Base-by-base conservation (phyloP, 768 basidiomycete species). In the Leccinum subtestaceum region DNA sequence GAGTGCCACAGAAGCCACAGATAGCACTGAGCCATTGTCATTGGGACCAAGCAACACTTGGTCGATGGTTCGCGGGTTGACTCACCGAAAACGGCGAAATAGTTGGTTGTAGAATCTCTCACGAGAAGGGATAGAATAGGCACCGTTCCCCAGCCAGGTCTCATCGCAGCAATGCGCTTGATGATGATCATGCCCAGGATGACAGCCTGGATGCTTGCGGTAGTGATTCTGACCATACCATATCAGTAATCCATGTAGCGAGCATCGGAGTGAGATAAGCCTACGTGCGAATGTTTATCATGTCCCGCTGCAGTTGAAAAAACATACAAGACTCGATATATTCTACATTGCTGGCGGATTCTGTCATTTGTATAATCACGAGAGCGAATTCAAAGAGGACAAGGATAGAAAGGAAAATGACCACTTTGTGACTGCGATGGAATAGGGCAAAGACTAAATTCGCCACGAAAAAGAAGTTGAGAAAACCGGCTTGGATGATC, bases 41-140 rank as follows among this genome's bases (percentile, higher is more conserved):
- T 2, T n/a, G 11, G 7, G 19, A 19, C 54, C 47, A 29, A 36
- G 17, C n/a, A 19, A 15, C 21, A 52, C 19, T 52, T 21, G 13
- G 32, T 13, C 7, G n/a, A 50, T 19, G 13, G 17, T n/a, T 40
- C 25, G 15, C 6, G 17, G 38, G 17, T 10, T 34, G 40, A 61
- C 60, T 62, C 54, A 81, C 81, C 56, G 56, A 79, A 77, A 9
- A 81, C 60, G 5, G 75, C 50, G 38, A 77, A 46, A 65, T 78
- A 81, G 2, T 78, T 77, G 72, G 76, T 76, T 6, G 75, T 74
- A 7, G 80, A 76, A 64, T 82, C 81, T 15, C 76, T 75, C 66
- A 78, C 71, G 12, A 82, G 68, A 45, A 81, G 61, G 7, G 71
- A 59, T 12, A 80, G 60, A 10, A 81, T 63, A 0, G 77, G 80